Conservation (phyloP, 2,329 filamentous ascomycete species). For the Neopestalotiopsis sp. region DNA sequence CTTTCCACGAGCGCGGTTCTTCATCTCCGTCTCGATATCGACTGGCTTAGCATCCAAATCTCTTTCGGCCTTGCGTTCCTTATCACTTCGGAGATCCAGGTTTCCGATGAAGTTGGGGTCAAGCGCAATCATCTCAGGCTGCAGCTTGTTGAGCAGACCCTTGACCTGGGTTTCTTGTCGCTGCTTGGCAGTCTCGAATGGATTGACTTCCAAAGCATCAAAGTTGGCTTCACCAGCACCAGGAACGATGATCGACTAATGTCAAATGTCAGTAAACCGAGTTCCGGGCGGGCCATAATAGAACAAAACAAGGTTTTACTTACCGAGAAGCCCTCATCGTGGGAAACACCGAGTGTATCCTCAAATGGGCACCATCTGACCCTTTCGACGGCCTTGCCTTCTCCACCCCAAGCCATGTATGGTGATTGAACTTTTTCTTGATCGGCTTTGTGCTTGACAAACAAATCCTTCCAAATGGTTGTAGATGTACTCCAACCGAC, state of each 20-base stretch:
- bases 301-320: neutral
- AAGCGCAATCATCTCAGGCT: slow-evolving; percentile 95
- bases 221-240: slow-evolving; percentile 98
- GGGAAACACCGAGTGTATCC: slow-evolving; percentile 85
- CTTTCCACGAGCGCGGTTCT: slow-evolving; percentile 84
- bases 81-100: slow-evolving; percentile 79
- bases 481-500: slow-evolving; percentile 91
- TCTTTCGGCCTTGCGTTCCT: slow-evolving; percentile 76
- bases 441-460: slow-evolving; percentile 72
- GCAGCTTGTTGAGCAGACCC: slow-evolving; percentile 87
- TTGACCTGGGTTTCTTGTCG: slow-evolving; percentile 92
- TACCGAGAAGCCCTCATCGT: slow-evolving; percentile 51
- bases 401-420: slow-evolving; percentile 92
- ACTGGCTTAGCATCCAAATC: slow-evolving; percentile 75
- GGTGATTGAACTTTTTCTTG: slow-evolving; percentile 83
- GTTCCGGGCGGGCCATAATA: neutral
- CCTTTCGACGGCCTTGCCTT: slow-evolving; percentile 79
- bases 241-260: slow-evolving; percentile 87
- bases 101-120: slow-evolving; percentile 92
- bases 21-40: slow-evolving; percentile 64
- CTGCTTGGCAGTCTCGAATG: slow-evolving; percentile 92
- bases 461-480: slow-evolving; percentile 90
- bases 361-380: slow-evolving; percentile 94
- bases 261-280: slow-evolving; percentile 59
- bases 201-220: slow-evolving; percentile 91